Percentiles rank a stretch among this genome's conserved stretches.
Evolutionary conservation across 352 stramenopile species (phyloP).

Genomic region (Globisporangium camurandrum): DNA sequence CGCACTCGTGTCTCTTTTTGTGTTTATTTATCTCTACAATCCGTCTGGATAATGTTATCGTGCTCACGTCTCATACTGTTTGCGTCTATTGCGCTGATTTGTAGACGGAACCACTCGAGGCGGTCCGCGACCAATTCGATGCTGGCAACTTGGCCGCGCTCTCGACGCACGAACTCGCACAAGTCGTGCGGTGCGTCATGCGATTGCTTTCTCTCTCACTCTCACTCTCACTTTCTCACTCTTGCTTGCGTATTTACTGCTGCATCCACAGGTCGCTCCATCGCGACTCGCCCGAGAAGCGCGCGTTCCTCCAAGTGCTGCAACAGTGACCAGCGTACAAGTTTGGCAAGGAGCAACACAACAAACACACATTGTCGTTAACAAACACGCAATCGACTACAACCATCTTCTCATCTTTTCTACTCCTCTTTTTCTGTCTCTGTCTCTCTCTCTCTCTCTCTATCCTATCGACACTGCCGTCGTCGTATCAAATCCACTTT

Average conservation of each 20-base stretch:
- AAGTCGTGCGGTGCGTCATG: slow-evolving; percentile 35
- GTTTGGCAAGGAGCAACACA: neutral
- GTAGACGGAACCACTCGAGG: slow-evolving; percentile 53
- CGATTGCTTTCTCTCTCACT: neutral
- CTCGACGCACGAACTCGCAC: slow-evolving; percentile 29
- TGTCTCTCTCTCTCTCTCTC: neutral
- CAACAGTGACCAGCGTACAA: slow-evolving; percentile 14
- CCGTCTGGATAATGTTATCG: too few species aligned
- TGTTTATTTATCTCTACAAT: too few species aligned
- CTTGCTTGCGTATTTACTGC: neutral
- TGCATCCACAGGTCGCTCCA: slow-evolving; percentile 53
- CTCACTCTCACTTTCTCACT: neutral
- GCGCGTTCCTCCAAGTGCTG: slow-evolving; percentile 30
- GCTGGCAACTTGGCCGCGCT: slow-evolving; percentile 34
- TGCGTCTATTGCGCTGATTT: neutral
- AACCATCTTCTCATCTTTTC: too few species aligned
- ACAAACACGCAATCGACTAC: too few species aligned
- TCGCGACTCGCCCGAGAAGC: slow-evolving; percentile 49
- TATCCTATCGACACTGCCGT: too few species aligned
- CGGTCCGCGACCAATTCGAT: slow-evolving; percentile 47
- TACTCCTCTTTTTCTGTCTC: neutral
- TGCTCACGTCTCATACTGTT: neutral
- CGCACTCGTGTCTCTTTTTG: neutral
- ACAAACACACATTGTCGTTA: too few species aligned
- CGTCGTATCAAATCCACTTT: slow-evolving; percentile 58